Percentiles rank a stretch among this genome's conserved stretches.
Conservation (phyloP, 345 rosid species). For the Pugionium cornutum region DNA sequence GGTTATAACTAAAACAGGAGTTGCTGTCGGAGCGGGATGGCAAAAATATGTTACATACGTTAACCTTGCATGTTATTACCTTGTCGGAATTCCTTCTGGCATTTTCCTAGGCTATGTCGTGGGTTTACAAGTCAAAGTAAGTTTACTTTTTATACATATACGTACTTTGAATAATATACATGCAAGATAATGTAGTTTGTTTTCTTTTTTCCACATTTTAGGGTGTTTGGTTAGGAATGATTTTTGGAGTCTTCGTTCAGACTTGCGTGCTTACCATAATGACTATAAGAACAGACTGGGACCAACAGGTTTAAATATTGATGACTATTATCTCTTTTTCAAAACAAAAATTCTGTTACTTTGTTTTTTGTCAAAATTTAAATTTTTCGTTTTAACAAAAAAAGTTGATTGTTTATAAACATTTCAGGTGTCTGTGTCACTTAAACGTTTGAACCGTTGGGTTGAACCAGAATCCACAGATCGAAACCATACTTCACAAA, state of each 20-base stretch:
- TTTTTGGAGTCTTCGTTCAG: constrained; percentile 57
- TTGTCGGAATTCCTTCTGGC: constrained; percentile 72
- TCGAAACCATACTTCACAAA: neutral
- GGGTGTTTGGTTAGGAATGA: constrained; percentile 88
- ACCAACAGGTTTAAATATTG: constrained; percentile 30
- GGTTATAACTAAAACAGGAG: constrained; percentile 32
- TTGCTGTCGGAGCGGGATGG: constrained; percentile 79
- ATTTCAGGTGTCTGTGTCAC: constrained; percentile 13
- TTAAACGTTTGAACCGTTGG: constrained; percentile 29
- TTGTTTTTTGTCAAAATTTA: too few species aligned
- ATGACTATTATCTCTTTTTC: too few species aligned
- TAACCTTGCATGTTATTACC: constrained; percentile 66
- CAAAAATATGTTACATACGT: constrained; percentile 67
- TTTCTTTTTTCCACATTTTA: constrained; percentile 2
- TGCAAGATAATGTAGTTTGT: neutral
- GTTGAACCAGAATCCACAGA: constrained; percentile 24
- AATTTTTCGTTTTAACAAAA: too few species aligned
- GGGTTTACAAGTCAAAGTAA: constrained; percentile 55
- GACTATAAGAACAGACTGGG: constrained; percentile 41
- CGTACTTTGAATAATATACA: too few species aligned
- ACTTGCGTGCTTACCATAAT: constrained; percentile 40
- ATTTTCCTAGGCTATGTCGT: constrained; percentile 58
- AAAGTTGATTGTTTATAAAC: neutral
- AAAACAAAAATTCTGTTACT: too few species aligned
- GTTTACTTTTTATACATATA: too few species aligned